phyloP scores from a whole-genome alignment of 805 yeast species.

The Saccharomycopsis fermentans region DNA sequence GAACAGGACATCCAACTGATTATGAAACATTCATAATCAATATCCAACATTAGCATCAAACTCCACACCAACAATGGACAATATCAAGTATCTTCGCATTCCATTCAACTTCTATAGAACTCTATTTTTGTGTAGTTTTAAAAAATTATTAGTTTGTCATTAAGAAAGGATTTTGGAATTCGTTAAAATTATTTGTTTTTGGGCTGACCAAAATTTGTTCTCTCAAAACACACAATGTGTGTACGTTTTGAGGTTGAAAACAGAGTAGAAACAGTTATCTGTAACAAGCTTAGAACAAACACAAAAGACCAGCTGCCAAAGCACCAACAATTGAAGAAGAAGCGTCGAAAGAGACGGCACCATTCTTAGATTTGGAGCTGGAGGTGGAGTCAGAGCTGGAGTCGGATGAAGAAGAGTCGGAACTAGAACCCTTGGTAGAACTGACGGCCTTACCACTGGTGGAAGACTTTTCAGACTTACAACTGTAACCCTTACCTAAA shows the following conservation, averaged over 20 bases:
- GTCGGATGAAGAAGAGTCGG: constrained; percentile 30
- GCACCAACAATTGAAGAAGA: constrained; percentile 38
- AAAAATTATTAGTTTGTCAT: neutral
- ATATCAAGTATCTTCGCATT: neutral
- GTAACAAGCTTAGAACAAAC: constrained; percentile 34
- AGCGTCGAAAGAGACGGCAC: constrained; percentile 28
- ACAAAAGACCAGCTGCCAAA: constrained; percentile 39
- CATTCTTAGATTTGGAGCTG: constrained; percentile 21
- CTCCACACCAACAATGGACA: neutral
- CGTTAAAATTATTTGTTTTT: neutral
- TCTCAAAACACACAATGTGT: too few relatives aligned
- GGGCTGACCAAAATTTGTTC: too few relatives aligned
- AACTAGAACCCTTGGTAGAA: constrained; percentile 21
- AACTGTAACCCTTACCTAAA: constrained; percentile 80
- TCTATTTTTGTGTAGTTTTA: neutral
- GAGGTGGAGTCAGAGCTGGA: constrained; percentile 25
- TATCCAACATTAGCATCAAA: neutral
- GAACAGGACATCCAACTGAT: too few relatives aligned
- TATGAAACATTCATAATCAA: too few relatives aligned
- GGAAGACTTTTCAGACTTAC: constrained; percentile 52
- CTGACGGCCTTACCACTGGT: constrained; percentile 33
- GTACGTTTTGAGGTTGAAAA: too few relatives aligned
- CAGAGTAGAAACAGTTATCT: neutral
- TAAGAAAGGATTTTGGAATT: neutral
- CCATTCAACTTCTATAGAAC: constrained; percentile 1